Base-by-base conservation (phyloP, 2,329 filamentous ascomycete genomes). In the Clonostachys rhizophaga region DNA sequence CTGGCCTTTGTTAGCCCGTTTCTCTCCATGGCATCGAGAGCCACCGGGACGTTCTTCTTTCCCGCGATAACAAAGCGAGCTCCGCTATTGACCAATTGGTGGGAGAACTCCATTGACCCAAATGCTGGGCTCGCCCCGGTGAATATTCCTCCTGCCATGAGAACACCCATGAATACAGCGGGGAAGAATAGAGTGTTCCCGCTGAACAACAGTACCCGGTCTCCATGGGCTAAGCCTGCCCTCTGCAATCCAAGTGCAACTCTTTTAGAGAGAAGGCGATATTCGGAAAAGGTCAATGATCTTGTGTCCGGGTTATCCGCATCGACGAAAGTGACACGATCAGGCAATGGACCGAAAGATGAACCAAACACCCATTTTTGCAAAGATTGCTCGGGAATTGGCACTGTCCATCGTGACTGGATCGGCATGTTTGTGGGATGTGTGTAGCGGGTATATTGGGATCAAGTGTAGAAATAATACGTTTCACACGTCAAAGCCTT, bases 71-170 rank as follows among this genome's bases (percentile, higher is more conserved):
- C 66, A 57, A 87, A 85, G 6, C 65, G 75, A 0, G 88, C 84
- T 1, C 78, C 84, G 47, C 83, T 85, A 61, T 92, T 86, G 43
- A 79, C 73, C 35, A 94, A 70, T 63, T 94, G 89, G 62, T 89
- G 85, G 7, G 83, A 85, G 42, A 95, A 65, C 64, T 94, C 89
- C 17, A 86, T 71, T 0, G 80, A 70, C 1, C 88, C 83, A 45
- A 60, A 90, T 7, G 73, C 75, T 1, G 86, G 86, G 50, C 89
- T 90, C 2, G 86, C 86, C 24, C 87, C 88, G 0, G 84, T 87
- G 67, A 92, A 92, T 46, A 92, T 70, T 2, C 87, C 87, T 5
- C 87, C 87, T 0, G 88, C 86, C 81, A 90, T 90, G 44, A 90
- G 72, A 17, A 87, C 74, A 14, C 88, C 89, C 63, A 90, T 73